Percentiles rank a stretch among this genome's conserved stretches.
Conservation (phyloP, 768 basidiomycete species). For the Boletales sp. region DNA sequence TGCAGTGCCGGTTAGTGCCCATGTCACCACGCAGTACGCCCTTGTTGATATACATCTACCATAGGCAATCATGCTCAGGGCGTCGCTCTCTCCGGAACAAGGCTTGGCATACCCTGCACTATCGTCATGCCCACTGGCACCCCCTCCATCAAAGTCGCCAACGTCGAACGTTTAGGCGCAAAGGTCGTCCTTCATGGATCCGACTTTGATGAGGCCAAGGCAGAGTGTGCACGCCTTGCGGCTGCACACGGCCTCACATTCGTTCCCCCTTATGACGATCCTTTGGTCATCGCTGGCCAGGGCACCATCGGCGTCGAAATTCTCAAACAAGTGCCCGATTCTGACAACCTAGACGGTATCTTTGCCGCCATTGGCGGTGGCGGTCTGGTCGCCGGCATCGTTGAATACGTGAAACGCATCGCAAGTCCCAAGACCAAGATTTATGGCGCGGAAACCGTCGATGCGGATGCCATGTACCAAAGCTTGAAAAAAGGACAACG, state of each 20-base stretch:
- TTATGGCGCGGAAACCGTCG: conserved; percentile 89
- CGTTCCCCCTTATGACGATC: conserved; percentile 97
- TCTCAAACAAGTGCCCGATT: conserved; percentile 77
- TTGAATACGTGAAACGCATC: conserved; percentile 89
- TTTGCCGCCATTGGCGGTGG: conserved; percentile 95
- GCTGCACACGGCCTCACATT: conserved; percentile 73
- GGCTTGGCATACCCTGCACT: conserved; percentile 89
- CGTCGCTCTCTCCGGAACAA: conserved; percentile 89
- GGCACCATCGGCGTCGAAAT: conserved; percentile 95
- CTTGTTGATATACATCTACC: not conserved
- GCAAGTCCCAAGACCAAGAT: conserved; percentile 80
- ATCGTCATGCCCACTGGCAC: conserved; percentile 98
- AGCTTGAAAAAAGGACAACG: conserved; percentile 81
- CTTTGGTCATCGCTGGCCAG: conserved; percentile 94
- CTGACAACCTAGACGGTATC: conserved; percentile 76
- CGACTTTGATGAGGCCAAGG: conserved; percentile 96
- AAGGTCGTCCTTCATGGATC: conserved; percentile 88
- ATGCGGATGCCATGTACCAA: conserved; percentile 90
- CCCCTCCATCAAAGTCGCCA: conserved; percentile 93
- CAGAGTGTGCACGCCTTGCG: conserved; percentile 87
- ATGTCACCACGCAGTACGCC: conserved; percentile 23
- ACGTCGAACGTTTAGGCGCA: conserved; percentile 91
- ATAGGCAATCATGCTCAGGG: conserved; percentile 98
- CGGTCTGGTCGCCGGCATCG: conserved; percentile 86
- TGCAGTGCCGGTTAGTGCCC: conserved; percentile 94